Base-by-base conservation (phyloP, 768 basidiomycete species). In the Gyrodon lividus region DNA sequence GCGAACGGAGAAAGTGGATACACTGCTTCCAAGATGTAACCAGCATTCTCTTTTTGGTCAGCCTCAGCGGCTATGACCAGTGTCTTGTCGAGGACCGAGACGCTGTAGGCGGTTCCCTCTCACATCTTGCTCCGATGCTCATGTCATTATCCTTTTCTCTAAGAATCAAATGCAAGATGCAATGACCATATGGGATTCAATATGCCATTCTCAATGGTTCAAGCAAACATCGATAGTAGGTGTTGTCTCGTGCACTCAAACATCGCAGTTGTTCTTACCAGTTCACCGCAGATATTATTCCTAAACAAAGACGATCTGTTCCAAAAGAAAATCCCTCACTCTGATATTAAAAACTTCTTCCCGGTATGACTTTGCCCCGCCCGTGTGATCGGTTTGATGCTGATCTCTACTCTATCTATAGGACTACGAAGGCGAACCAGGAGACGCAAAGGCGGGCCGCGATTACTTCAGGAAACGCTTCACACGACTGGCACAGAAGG, bases 131-230 rank as follows among this genome's bases (percentile, higher is more conserved):
- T 38, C 44, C 14, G 9, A 10, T 24, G 26, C 28, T 52, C 23
- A 57, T 37, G 42, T 43, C 12, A 16, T 30, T 37, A 41, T 55
- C 30, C 1, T 45, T 28, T 17, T 16, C 22, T 31, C 26, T 6
- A 62, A 94, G 88, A 98, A 98, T 65, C 94, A 96, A 84, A 96
- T 98, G 93, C 90, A 95, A 74, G 94, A 98, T 57, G 92, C 94
- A 4, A 89, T 98, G 85, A 92, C 92, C n/a, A 92, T 98, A 44
- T 98, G 94, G 87, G 94, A 98, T 60, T 93, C 92, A 37, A 95
- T 98, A 79, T 95, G 92, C 72, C 92, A 97, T 68, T 95, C 92
- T 9, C 92, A 95, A 58, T 97, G 93, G 93, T 97, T 97, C 74
- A 89, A 90, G 70, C 82, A 88, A 57, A 95, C 93, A 0, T 93